These are phyloP conservation scores for Ascochyta viciae-villosae DNA, from an alignment of 2,329 filamentous ascomycete species.

Conservation along the genomic window DNA sequence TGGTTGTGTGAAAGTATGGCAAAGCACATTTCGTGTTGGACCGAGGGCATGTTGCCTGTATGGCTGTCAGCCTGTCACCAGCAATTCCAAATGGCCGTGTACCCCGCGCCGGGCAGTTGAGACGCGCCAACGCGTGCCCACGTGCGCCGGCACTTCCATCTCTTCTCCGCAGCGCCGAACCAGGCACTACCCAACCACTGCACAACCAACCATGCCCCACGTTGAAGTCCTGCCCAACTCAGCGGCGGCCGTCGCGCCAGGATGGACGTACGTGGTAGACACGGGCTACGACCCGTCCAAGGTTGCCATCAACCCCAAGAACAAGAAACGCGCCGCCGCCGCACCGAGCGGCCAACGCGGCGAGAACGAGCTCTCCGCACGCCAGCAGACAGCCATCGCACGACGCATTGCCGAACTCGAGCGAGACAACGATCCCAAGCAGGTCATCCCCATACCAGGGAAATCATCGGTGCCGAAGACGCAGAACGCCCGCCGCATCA, in stretches of 20 bases:
- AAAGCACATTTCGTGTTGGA: background rate
- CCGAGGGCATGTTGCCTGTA: constrained; percentile 3
- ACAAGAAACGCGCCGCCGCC: constrained; percentile 71
- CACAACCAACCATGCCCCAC: constrained; percentile 62
- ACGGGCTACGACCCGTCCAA: constrained; percentile 66
- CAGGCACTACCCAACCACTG: background rate
- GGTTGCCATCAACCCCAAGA: constrained; percentile 59
- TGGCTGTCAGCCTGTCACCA: background rate
- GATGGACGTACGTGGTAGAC: constrained; percentile 92
- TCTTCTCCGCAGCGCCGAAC: constrained; percentile 10
- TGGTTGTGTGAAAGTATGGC: background rate
- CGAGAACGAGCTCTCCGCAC: constrained; percentile 72
- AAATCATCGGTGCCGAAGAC: constrained; percentile 59
- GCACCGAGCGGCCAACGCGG: constrained; percentile 43
- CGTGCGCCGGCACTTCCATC: constrained; percentile 12
- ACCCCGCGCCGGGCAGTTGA: constrained; percentile 4
- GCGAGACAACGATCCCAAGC: constrained; percentile 68
- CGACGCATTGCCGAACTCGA: constrained; percentile 85
- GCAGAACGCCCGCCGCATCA: constrained; percentile 71
- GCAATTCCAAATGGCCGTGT: constrained; percentile 14
- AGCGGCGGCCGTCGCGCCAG: constrained; percentile 74
- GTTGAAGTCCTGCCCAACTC: constrained; percentile 81
- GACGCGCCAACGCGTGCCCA: constrained; percentile 11
- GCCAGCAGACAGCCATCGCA: constrained; percentile 81
- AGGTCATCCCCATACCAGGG: constrained; percentile 53